Base-by-base conservation (phyloP, 1,139 yeast genomes). In the Lodderomyces parapsilosis region DNA sequence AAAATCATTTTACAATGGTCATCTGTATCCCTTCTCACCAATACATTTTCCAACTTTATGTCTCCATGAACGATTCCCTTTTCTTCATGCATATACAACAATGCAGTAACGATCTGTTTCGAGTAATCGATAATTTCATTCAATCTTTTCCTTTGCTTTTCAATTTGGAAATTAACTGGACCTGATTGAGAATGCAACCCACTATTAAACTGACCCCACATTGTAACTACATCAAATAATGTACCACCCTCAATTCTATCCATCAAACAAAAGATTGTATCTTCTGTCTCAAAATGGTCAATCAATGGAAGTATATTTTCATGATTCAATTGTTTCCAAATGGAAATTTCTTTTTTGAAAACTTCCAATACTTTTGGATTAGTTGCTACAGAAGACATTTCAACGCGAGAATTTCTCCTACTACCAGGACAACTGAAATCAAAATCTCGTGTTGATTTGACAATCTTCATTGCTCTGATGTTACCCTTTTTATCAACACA, bases 61-160 rank as follows among this genome's bases (percentile, higher is more conserved):
- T 91, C 98, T 2, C 97, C 95, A 58, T 91, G 98, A 7, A 86
- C 91, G 27, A 88, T 74, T 4, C 83, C 84, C 46, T 73, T 68
- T 10, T 75, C 75, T 27, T 62, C 62, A 60, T 91, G 97, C 79
- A 91, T 74, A 58, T 86, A 88, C 35, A 64, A 54, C 33, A 91
- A 60, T 0, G 89, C 96, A 14, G 71, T 63, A 2, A 80, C 74
- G 2, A 88, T 71, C 52, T 86, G 90, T 28, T 60, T 54, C 1
- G 49, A 37, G 43, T 53, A 51, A 23, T 52, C 47, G 14, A 53
- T 48, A 1, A 63, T 58, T 28, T 54, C 53, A 6, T 40, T 33
- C 38, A 66, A 52, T 27, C 72, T 49, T 6, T 47, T 36, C 11
- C 57, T 43, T 43, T 68, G 74, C 6, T 44, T 41, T 13, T 54